Conservation (phyloP, 768 basidiomycete genomes). For the Glaciozyma martinii region DNA sequence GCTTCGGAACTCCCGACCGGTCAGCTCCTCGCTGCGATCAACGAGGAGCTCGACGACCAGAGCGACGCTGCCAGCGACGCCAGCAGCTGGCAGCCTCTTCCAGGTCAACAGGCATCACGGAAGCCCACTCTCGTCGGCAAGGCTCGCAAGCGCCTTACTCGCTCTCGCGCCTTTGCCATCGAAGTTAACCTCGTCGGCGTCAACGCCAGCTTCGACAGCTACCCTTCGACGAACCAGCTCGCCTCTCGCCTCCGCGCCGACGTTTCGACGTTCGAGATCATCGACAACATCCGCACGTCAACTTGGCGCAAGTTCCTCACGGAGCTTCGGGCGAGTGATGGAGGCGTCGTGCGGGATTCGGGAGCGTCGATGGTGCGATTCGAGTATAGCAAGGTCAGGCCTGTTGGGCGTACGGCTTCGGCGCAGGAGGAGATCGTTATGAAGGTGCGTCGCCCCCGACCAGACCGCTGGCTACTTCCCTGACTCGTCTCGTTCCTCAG, state of each 20-base stretch:
- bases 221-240: conserved; percentile 42
- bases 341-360: conserved; percentile 80
- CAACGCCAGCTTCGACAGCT: conserved; percentile 51
- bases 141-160: conserved; percentile 44
- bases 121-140: conserved; percentile 11
- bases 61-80: conserved; percentile 46
- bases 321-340: conserved; percentile 68
- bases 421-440: conserved; percentile 50
- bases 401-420: conserved; percentile 49
- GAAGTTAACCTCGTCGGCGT: conserved; percentile 67
- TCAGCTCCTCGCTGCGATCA: conserved; percentile 60
- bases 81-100: conserved; percentile 29
- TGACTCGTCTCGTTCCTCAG: conserved; percentile 41
- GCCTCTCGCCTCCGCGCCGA: conserved; percentile 61
- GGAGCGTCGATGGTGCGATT: conserved; percentile 88
- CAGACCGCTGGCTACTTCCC: conserved; percentile 3
- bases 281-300: conserved; percentile 96
- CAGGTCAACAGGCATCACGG: background rate
- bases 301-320: conserved; percentile 98
- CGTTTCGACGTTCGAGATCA: conserved; percentile 68
- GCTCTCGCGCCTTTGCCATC: conserved; percentile 70
- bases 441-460: conserved; percentile 6
- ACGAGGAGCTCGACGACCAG: conserved; percentile 69
- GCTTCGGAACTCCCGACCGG: conserved; percentile 34
- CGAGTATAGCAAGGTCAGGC: conserved; percentile 65